phyloP scores from a whole-genome alignment of 75 land plant species.

The Selaginella tamariscina region DNA sequence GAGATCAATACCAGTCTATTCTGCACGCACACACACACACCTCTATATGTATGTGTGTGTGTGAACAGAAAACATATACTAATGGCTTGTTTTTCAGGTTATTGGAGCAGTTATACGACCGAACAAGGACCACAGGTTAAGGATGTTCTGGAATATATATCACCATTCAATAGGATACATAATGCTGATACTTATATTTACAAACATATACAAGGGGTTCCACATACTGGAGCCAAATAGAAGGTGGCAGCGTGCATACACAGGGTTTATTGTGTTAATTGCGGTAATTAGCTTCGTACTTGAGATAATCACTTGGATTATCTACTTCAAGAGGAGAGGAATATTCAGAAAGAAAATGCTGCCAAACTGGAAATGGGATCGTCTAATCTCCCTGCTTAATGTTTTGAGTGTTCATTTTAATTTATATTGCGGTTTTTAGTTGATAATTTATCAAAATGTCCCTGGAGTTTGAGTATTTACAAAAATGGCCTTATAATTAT shows the following conservation, averaged over 20 bases:
- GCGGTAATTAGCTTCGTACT: slow-evolving; percentile 1
- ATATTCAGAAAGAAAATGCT: background rate
- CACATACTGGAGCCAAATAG: slow-evolving; percentile 11
- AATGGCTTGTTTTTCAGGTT: background rate
- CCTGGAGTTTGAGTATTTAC: too few species aligned
- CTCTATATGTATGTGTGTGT: too few species aligned
- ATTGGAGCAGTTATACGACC: slow-evolving; percentile 11
- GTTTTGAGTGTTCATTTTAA: too few species aligned
- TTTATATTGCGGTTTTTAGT: too few species aligned
- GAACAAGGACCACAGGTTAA: slow-evolving; percentile 20
- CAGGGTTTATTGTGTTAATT: slow-evolving; percentile 15
- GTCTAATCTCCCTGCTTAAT: background rate
- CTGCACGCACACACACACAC: too few species aligned
- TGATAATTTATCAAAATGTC: too few species aligned
- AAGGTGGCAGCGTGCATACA: slow-evolving; percentile 26
- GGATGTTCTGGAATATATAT: slow-evolving; percentile 32
- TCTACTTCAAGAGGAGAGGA: slow-evolving; percentile 4
- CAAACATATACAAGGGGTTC: slow-evolving; percentile 29
- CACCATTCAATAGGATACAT: slow-evolving; percentile 30
- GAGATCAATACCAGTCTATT: too few species aligned
- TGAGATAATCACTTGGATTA: slow-evolving; percentile 5
- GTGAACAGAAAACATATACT: too few species aligned
- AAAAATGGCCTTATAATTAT: too few species aligned
- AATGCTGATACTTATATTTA: slow-evolving; percentile 18
- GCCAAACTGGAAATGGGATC: background rate